These are phyloP conservation scores for Termitomyces bulborhizus DNA, from an alignment of 768 basidiomycete species.

Conservation along the genomic window DNA sequence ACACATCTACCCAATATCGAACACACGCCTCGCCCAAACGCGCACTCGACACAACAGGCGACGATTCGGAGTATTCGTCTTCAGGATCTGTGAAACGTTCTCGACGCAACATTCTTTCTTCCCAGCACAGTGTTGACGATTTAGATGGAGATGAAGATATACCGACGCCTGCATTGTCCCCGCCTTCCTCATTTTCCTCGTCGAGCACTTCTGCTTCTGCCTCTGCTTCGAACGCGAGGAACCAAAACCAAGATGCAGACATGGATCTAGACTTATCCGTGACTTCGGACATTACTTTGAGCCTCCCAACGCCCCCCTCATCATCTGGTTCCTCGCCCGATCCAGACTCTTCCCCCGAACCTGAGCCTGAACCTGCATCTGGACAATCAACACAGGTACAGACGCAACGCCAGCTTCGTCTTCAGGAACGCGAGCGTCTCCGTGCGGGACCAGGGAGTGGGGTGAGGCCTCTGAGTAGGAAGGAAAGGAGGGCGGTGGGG, in stretches of 20 bases:
- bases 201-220: background rate
- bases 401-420: background rate
- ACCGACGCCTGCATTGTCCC: slow-evolving; percentile 7
- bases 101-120: background rate
- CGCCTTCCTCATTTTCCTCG: slow-evolving; percentile 5
- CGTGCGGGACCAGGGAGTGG: slow-evolving; percentile 1
- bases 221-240: no score
- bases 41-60: slow-evolving; percentile 26
- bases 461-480: slow-evolving; percentile 48
- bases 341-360: background rate
- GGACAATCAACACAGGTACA: background rate
- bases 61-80: slow-evolving; percentile 13
- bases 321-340: background rate
- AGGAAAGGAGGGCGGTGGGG: slow-evolving; percentile 65
- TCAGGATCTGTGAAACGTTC: slow-evolving; percentile 8
- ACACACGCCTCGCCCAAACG: slow-evolving; percentile 23
- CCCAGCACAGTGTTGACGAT: slow-evolving; percentile 8
- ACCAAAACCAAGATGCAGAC: background rate
- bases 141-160: slow-evolving; percentile 1
- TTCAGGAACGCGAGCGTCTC: background rate
- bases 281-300: no score
- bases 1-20: background rate
- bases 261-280: background rate
- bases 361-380: background rate
- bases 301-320: background rate